Evolutionary conservation across 352 stramenopile species (phyloP).

Genomic region (Pythium dissimile): DNA sequence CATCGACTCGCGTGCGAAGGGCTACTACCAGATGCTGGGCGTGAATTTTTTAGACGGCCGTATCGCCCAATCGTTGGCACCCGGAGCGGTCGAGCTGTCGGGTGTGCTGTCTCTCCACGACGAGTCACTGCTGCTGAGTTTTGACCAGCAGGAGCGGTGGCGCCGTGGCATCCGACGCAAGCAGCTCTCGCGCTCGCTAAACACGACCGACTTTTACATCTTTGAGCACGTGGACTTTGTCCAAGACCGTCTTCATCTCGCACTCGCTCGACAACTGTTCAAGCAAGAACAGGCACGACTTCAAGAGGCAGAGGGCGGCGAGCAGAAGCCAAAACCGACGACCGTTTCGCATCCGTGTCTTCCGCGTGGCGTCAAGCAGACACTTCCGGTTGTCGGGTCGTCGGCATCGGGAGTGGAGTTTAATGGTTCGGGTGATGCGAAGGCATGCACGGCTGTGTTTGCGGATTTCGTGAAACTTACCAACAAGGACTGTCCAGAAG

Average conservation of each 20-base stretch:
- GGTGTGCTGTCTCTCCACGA: constrained; percentile 52
- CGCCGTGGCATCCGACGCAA: constrained; percentile 56
- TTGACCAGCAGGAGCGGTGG: constrained; percentile 69
- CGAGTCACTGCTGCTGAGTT: constrained; percentile 41
- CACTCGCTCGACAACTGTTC: constrained; percentile 23
- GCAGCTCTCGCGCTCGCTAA: constrained; percentile 52
- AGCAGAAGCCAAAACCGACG: not conserved
- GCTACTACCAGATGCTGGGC: constrained; percentile 55
- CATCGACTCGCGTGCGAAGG: constrained; percentile 32
- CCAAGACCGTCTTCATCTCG: constrained; percentile 17
- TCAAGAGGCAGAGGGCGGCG: not conserved
- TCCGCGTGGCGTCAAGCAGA: constrained; percentile 22
- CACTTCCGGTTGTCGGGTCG: constrained; percentile 9
- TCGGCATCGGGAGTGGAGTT: constrained; percentile 18
- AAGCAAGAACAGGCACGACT: constrained; percentile 24
- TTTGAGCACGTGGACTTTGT: constrained; percentile 47
- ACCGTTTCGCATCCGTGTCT: constrained; percentile 49
- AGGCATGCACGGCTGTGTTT: constrained; percentile 42
- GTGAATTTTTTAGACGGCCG: constrained; percentile 59
- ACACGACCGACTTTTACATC: constrained; percentile 64
- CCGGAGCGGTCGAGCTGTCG: constrained; percentile 50
- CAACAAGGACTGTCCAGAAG: constrained; percentile 49
- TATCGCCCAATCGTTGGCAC: constrained; percentile 44
- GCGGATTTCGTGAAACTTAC: constrained; percentile 35
- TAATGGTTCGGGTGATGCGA: constrained; percentile 36